A percentile compares a stretch with the other conserved stretches of the same genome.
Conservation (phyloP, 176 grass and related monocot genomes). For the Areca catechu region DNA sequence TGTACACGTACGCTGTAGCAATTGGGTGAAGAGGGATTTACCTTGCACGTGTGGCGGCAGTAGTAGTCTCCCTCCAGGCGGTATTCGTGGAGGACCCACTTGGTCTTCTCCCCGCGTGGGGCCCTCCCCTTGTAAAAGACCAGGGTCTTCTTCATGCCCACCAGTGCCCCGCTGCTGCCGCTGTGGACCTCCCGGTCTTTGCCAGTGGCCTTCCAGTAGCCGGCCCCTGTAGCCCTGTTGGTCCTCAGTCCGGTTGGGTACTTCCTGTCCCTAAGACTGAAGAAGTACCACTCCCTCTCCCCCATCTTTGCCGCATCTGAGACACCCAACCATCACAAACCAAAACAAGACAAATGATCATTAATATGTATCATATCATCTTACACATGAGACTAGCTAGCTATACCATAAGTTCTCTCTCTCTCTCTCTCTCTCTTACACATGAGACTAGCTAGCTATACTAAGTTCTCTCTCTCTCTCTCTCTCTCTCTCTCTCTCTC, state of each 20-base stretch:
- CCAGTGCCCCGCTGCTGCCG: slow-evolving; percentile 41
- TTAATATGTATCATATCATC: too few species aligned
- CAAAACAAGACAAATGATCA: too few species aligned
- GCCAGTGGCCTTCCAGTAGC: slow-evolving; percentile 98
- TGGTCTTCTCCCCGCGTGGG: slow-evolving; percentile 88
- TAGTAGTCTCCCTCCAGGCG: slow-evolving; percentile 22
- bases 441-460: too few species aligned
- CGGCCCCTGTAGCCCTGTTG: slow-evolving; percentile 78
- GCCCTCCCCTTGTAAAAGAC: slow-evolving; percentile 93
- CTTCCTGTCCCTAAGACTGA: slow-evolving; percentile 89
- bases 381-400: too few species aligned
- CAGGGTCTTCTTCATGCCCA: slow-evolving; percentile 99
- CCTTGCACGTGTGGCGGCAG: too few species aligned
- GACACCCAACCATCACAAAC: neutral
- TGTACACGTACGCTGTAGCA: too few species aligned
- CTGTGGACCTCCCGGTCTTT: slow-evolving; percentile 90
- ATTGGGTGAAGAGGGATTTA: too few species aligned
- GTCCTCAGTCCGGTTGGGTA: slow-evolving; percentile 89
- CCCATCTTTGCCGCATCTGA: slow-evolving; percentile 72
- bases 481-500: too few species aligned
- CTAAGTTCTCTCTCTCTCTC: too few species aligned
- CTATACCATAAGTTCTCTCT: too few species aligned
- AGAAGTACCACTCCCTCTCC: slow-evolving; percentile 98
- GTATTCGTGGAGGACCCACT: slow-evolving; percentile 97
- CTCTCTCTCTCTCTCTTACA: too few species aligned